Base-by-base conservation (phyloP, 345 rosid species). In the Populus euphratica region DNA sequence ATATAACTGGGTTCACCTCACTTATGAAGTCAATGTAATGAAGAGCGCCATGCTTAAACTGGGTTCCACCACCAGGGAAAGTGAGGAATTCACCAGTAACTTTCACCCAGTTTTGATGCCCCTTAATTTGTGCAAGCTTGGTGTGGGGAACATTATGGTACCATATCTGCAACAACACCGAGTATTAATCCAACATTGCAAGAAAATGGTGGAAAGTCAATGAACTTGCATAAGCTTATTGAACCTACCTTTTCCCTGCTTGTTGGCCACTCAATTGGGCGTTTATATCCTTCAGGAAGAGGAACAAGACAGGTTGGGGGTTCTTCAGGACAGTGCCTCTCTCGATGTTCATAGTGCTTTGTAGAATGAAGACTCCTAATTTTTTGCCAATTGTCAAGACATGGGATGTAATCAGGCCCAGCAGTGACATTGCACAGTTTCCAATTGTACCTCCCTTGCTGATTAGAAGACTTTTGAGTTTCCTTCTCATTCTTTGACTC, bases 61-160 rank as follows among this genome's bases (percentile, higher is more conserved):
- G 98, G 83, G 99, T 96, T 83, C 99, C 98, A 68, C 98, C 98
- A 73, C 99, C 98, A 44, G 99, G 99, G 81, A 96, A 93, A 76
- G 97, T 93, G 68, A 96, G 92, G 86, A 86, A 96, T 81, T 93
- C 97, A 70, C 99, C 97, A 11, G 82, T 76, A 33, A 96, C 91
- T 86, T 96, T 96, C 74, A 96, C 98, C 99, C 97, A 96, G 76
- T 96, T 96, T 80, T 96, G 98, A 87, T 96, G 97, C 68, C 97
- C 99, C 88, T 96, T 93, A 75, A 87, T 18, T 81, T 86, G 78
- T 33, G 94, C 96, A 82, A 96, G 96, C 86, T 93, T 91, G 64
- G 94, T 90, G 78, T 96, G 97, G 70, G 99, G 99, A 80, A 92
- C 97, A 64, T 96, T 96, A 61, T 83, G 79, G 83, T 92, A 93